Conservation (phyloP, 208 protist species). For the Eutreptiella sp. region DNA sequence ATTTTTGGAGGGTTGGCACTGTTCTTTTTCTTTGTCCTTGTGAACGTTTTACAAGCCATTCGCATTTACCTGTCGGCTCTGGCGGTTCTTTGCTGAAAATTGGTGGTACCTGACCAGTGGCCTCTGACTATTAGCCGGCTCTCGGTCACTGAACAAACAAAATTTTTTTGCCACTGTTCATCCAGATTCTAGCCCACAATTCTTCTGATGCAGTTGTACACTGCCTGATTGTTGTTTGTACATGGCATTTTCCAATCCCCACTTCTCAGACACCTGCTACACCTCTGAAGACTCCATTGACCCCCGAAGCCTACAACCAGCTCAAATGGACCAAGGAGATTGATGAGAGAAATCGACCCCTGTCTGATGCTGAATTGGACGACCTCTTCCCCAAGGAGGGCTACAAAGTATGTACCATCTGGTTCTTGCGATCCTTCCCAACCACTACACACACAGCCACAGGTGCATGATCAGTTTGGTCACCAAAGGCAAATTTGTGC, state of each 20-base stretch:
- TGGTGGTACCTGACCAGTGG: neutral
- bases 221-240: neutral
- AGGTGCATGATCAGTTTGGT: no score
- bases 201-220: conserved; percentile 1
- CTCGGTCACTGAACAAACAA: neutral
- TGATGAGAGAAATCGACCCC: conserved; percentile 64
- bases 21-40: no score
- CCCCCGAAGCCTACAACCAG: conserved; percentile 44
- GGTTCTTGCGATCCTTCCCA: conserved; percentile 7
- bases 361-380: conserved; percentile 81
- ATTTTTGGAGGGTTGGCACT: no score
- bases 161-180: neutral
- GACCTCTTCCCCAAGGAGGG: conserved; percentile 63
- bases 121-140: conserved; percentile 27
- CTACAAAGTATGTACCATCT: conserved; percentile 38
- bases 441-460: neutral
- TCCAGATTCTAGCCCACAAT: neutral
- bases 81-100: neutral
- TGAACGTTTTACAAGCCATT: no score
- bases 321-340: conserved; percentile 53
- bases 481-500: no score
- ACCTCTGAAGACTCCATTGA: conserved; percentile 28
- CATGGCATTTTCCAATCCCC: neutral
- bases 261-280: neutral
- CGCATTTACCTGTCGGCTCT: conserved; percentile 11